Base-by-base conservation (phyloP, 208 protist species). In the Angomonas deanei region DNA sequence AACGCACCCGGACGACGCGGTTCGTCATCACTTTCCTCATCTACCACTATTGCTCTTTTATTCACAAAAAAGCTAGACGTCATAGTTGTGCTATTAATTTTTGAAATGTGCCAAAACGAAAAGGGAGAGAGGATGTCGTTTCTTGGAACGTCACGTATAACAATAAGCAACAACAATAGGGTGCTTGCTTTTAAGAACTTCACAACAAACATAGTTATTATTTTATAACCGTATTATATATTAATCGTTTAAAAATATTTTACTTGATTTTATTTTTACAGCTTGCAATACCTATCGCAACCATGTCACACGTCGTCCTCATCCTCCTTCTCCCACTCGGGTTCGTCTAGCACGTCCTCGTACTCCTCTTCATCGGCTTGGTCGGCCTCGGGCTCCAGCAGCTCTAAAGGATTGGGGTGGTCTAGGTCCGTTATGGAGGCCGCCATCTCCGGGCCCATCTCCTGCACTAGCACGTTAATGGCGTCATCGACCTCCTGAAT, bases 371-470 rank as follows among this genome's bases (percentile, higher is more conserved):
- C 83, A 3, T 55, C 65, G 38, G 74, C 85, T 31, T 70, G 66
- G 39, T 50, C 71, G 0, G 80, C 75, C 72, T 96, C 86, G 6
- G 73, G 73, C 61, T 79, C 65, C 13, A 96, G 72, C 46, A 96
- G 74, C 64, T 88, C 84, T 27, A 96, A 75, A 3, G 90, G 90
- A 61, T 93, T 90, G 2, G 78, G 78, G 56, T 90, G 78, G 57
- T 96, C 90, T 23, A 96, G 58, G 66, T 93, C 78, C 3, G 70
- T 39, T 11, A 96, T 76, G 70, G 84, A 67, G 56, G 79, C 68
- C 30, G 79, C 86, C 39, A 64, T 84, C 62, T 85, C 82, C 6
- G 86, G 72, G 27, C 90, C 90, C 90, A 96, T 96, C 56, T 93
- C 87, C 54, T 81, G 39, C 58, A 96, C 87, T 28, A 96, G 61